Base-by-base conservation (phyloP, 192 early-diverging fungal genomes). In the Oehlia diaphana region DNA sequence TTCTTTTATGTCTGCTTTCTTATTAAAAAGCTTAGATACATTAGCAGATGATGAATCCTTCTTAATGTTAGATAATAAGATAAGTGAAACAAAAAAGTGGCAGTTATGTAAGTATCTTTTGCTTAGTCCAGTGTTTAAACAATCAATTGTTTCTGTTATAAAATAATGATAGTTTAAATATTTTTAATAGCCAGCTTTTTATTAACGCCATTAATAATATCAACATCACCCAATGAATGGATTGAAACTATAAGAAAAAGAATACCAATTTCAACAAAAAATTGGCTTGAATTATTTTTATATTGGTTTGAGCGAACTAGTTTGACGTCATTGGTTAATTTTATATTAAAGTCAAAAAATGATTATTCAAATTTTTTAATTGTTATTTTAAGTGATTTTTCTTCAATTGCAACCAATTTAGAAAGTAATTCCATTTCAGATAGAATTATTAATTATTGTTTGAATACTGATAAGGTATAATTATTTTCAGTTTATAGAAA, bases 281-380 rank as follows among this genome's bases (percentile, higher is more conserved):
- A 28, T 65, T 65, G 64, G 64, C 28, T 65, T 6, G 28, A 26
- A 28, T 65, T 65, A 65, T 65, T 65, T 65, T 65, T 65, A 65
- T 65, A 21, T 65, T 65, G 64, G 64, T 65, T 65, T 65, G 28
- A 65, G 28, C n/a, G 28, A 28, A 65, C 28, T 2, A 65, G 28
- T 13, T 23, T 65, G 26, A 26, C 2, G 14, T 23, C 28, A 26
- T 65, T 65, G 16, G 31, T 26, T 65, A 65, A 65, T 28, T 28
- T 31, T 28, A 65, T 65, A 65, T 28, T 31, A 65, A 31, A 65
- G 26, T n/a, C 16, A 63, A 63, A n/a, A 63, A 63, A 63, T 63
- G n/a, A 65, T 65, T 26, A 65, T 28, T 65, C n/a, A 13, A 65
- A 65, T 65, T 65, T 65, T 31, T 5, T 65, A 31, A 3, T 5